Base-by-base conservation (phyloP, 768 basidiomycete species). In the Floccularia luteovirens region DNA sequence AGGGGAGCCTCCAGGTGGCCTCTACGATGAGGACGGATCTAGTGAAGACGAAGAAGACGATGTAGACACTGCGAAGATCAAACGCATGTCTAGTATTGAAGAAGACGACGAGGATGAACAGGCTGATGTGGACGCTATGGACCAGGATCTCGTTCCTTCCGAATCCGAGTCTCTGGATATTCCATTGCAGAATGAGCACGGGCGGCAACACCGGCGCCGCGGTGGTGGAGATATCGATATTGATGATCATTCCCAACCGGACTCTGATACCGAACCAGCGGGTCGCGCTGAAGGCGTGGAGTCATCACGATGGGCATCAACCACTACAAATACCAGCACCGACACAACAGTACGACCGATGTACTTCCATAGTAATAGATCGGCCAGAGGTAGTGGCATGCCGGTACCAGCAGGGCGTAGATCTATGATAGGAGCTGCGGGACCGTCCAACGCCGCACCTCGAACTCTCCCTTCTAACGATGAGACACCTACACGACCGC, bases 1-100 rank as follows among this genome's bases (percentile, higher is more conserved):
- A 33, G 85, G 86, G 8, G 87, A 89, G 54, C 82, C 84, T 0
- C 72, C 81, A 10, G 74, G 74, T 28, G 82, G 83, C 10, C 61
- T 85, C 33, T 87, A 89, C 51, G 87, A 89, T 49, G 83, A 77
- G 28, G 76, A 74, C 43, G 74, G 72, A 32, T 73, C 72, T 37
- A 72, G 70, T 37, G 74, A 76, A 27, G 69, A 67, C 38, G 74
- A 71, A 16, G 74, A 74, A 7, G 72, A 72, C 13, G 67, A 66
- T 4, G 62, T 63, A 11, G 64, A 63, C 12, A 56, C 51, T 20
- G 41, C 30, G 24, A 54, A 41, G 41, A 47, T 45, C 23, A 48
- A 43, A 32, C 48, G 47, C 46, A 55, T 47, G 51, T 48, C 47
- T 38, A 45, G 47, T 11, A 38, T 44, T 24, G 60, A 59, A 8